phyloP scores from a whole-genome alignment of 2,329 filamentous ascomycete species.

The Byssochlamys sp. region DNA sequence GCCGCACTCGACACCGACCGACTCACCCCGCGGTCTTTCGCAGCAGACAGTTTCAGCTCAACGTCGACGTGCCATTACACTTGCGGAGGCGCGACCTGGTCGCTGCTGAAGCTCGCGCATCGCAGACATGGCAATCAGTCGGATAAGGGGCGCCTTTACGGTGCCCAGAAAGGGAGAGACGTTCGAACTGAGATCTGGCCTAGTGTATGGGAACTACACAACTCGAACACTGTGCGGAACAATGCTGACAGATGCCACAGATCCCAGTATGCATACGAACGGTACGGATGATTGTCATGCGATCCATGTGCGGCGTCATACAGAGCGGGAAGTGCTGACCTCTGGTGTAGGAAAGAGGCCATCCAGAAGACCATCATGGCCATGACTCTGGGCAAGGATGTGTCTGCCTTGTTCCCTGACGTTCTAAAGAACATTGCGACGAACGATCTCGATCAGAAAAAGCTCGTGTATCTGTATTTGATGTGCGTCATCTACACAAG shows the following conservation, averaged over 20 bases:
- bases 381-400: slow-evolving; percentile 97
- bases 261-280: slow-evolving; percentile 97
- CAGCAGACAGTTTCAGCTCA: slow-evolving; percentile 1
- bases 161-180: slow-evolving; percentile 94
- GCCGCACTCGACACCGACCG: slow-evolving; percentile 4
- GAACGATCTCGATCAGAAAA: slow-evolving; percentile 90
- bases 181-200: slow-evolving; percentile 85
- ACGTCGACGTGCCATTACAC: slow-evolving; percentile 2
- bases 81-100: slow-evolving; percentile 27
- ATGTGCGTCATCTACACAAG: slow-evolving; percentile 57
- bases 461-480: slow-evolving; percentile 94
- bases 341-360: slow-evolving; percentile 65
- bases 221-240: slow-evolving; percentile 2
- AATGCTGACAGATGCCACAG: slow-evolving; percentile 38
- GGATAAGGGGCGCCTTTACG: slow-evolving; percentile 87
- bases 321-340: slow-evolving; percentile 20
- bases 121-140: slow-evolving; percentile 75
- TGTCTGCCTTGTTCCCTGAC: slow-evolving; percentile 91
- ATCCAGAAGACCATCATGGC: slow-evolving; percentile 99
- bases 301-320: background rate
- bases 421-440: slow-evolving; percentile 99
- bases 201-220: slow-evolving; percentile 49
- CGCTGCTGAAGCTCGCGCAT: slow-evolving; percentile 24
- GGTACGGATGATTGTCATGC: slow-evolving; percentile 33
- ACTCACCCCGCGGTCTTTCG: slow-evolving; percentile 9